Base-by-base conservation (phyloP, 176 grass and related monocot genomes). In the Zea mays region DNA sequence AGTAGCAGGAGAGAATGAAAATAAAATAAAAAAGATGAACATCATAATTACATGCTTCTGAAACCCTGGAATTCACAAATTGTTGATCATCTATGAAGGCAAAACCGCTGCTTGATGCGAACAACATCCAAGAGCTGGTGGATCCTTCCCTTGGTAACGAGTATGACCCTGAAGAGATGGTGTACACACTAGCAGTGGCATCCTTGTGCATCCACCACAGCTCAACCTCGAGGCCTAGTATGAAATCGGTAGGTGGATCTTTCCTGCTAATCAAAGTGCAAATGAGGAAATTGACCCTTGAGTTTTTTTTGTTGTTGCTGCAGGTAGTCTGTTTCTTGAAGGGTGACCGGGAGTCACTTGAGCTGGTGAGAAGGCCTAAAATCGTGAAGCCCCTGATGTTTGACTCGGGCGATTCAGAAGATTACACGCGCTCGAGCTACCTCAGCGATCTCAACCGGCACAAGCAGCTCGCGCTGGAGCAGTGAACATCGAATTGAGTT, bases 391-490 rank as follows among this genome's bases (percentile, higher is more conserved):
- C 85, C 6, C 91, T 75, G 3, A 72, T 92, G 79, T 85, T 95
- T 49, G 96, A 99, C 60, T 78, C 89, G 3, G 85, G 90, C 8
- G 90, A 93, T 47, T 85, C 88, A 74, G 96, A 99, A 39, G 96
- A 99, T 77, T 99, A 99, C 67, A 93, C 92, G 20, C 81, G 85
- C 34, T 93, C 92, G 13, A 91, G 83, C 3, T 99, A 99, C 72
- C 90, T 99, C 70, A 89, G 84, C 10, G 96, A 99, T 85, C 90
- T 99, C 13, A 84, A 99, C 81, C 79, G 90, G 66, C 90, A 99
- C 86, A 99, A 96, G 78, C 92, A 99, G 36, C 96, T 99, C 11
- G 96, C 96, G 3, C 78, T 99, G 79, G 91, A 99, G 90, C 90
- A 99, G 69, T 92, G 88, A 92, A 17, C 37, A 17, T 8, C 3